Percentiles rank a stretch among this genome's conserved stretches.
Conservation (phyloP, 805 yeast species). For the Candida sithepensis region DNA sequence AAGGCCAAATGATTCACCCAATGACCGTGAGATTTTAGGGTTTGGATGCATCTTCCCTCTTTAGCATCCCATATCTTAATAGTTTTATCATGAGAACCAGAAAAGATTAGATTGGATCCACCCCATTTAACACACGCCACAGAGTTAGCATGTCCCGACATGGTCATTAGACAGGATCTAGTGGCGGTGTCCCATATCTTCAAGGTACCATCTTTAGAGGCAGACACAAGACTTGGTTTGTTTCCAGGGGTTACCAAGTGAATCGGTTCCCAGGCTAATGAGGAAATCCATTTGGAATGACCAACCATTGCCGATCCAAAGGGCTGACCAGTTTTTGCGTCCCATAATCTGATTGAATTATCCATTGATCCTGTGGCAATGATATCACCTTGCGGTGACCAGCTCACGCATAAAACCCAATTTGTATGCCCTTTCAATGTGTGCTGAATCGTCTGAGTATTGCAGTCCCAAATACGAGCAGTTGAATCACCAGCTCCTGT, state of each 20-base stretch:
- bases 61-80: slow-evolving; percentile 86
- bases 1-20: slow-evolving; percentile 96
- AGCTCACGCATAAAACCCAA: slow-evolving; percentile 90
- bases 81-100: slow-evolving; percentile 93
- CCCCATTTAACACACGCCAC: slow-evolving; percentile 98
- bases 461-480: slow-evolving; percentile 95
- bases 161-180: slow-evolving; percentile 60
- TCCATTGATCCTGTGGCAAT: slow-evolving; percentile 98
- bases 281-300: slow-evolving; percentile 85
- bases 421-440: slow-evolving; percentile 82
- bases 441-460: slow-evolving; percentile 84
- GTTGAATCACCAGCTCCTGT: slow-evolving; percentile 97
- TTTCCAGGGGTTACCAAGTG: slow-evolving; percentile 71
- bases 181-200: slow-evolving; percentile 84
- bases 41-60: slow-evolving; percentile 73
- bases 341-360: slow-evolving; percentile 85
- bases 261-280: slow-evolving; percentile 91
- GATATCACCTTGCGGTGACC: slow-evolving; percentile 88
- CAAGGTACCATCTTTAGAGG: slow-evolving; percentile 88
- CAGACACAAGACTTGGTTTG: slow-evolving; percentile 71
- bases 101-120: slow-evolving; percentile 77
- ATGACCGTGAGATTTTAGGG: slow-evolving; percentile 87
- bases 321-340: slow-evolving; percentile 66
- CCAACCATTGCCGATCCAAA: slow-evolving; percentile 75
- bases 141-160: slow-evolving; percentile 84